These are phyloP conservation scores for Salvia splendens DNA, from an alignment of 257 asterid genomes.

Conservation along the genomic window DNA sequence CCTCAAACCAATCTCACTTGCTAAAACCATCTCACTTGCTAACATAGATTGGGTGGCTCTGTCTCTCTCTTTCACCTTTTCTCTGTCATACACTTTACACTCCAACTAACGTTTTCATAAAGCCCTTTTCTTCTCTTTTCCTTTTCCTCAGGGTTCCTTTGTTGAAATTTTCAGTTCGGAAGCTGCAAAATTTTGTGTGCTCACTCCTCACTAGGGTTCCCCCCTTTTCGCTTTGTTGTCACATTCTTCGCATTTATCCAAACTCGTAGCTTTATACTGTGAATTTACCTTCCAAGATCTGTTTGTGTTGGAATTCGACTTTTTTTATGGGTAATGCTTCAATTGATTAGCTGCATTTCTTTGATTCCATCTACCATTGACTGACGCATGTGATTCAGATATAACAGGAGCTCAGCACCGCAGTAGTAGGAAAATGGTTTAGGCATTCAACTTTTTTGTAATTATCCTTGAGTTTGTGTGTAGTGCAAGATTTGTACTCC, in stretches of 20 bases:
- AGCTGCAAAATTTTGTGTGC: slow-evolving; percentile 27
- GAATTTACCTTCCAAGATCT: slow-evolving; percentile 40
- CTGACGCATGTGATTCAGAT: slow-evolving; percentile 29
- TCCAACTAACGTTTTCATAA: slow-evolving; percentile 27
- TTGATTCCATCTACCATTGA: neutral
- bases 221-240: slow-evolving; percentile 1
- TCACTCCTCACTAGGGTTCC: slow-evolving; percentile 26
- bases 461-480: slow-evolving; percentile 16
- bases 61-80: slow-evolving; percentile 1
- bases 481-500: slow-evolving; percentile 33
- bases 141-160: slow-evolving; percentile 25
- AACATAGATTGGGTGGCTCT: neutral
- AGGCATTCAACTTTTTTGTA: slow-evolving; percentile 22
- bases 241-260: neutral
- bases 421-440: no score
- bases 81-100: slow-evolving; percentile 18
- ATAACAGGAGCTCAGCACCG: slow-evolving; percentile 31
- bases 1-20: no score
- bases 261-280: neutral
- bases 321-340: no score
- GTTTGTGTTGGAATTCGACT: neutral
- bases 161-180: slow-evolving; percentile 15
- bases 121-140: slow-evolving; percentile 1
- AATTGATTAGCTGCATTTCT: no score
- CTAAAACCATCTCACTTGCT: no score